Conservation (phyloP, 2,329 filamentous ascomycete species). For the Chrysoporthe puriensis region DNA sequence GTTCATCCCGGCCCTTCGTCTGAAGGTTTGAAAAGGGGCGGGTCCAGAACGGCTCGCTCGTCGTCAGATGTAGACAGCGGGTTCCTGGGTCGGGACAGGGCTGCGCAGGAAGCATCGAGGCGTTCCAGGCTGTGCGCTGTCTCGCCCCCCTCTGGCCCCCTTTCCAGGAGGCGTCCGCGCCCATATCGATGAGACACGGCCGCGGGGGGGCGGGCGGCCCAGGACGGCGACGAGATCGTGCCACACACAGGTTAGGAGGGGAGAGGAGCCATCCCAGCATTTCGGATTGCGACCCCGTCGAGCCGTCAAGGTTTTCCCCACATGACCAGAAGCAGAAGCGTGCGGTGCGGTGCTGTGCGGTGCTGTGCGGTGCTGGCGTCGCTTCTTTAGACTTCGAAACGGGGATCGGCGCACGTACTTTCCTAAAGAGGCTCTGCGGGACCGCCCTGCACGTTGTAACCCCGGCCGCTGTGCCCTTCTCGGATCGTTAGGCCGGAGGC, state of each 20-base stretch:
- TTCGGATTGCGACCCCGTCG: too few relatives aligned
- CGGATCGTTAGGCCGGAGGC: not conserved
- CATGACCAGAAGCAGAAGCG: not conserved
- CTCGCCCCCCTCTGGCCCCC: not conserved
- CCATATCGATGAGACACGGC: too few relatives aligned
- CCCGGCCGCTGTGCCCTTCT: slow-evolving; percentile 3
- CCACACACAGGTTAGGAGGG: too few relatives aligned
- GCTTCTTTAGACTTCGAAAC: not conserved
- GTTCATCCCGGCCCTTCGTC: not conserved
- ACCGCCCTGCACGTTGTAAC: not conserved
- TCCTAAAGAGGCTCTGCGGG: slow-evolving; percentile 3
- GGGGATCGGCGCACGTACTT: slow-evolving; percentile 1
- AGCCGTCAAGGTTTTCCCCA: not conserved
- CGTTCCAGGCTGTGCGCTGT: not conserved
- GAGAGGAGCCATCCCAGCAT: too few relatives aligned
- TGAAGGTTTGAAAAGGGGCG: not conserved
- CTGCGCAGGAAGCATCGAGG: not conserved
- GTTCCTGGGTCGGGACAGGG: not conserved
- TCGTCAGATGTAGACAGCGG: not conserved
- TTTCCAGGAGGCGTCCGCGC: too few relatives aligned
- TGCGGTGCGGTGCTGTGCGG: not conserved
- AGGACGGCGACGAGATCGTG: too few relatives aligned
- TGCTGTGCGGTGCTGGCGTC: not conserved
- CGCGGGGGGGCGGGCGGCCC: too few relatives aligned
- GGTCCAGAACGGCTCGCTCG: not conserved